phyloP scores from a whole-genome alignment of 1,139 yeast species.

The Eremothecium sinecaudum region DNA sequence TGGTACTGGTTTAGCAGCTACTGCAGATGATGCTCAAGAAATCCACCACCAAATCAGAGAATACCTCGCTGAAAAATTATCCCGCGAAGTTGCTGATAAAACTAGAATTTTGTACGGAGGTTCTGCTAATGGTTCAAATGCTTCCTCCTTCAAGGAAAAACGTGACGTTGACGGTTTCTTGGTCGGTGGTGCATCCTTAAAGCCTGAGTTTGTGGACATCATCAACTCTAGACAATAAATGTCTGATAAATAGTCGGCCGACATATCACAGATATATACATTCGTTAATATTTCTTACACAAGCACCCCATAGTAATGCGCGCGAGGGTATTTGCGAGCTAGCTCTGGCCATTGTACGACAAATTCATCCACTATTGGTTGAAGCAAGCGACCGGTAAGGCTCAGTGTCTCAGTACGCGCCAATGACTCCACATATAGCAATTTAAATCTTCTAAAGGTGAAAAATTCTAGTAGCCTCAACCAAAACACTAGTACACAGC shows the following conservation, averaged over 20 bases:
- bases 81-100: conserved; percentile 63
- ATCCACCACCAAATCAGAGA: conserved; percentile 86
- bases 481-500: conserved; percentile 57
- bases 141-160: conserved; percentile 83
- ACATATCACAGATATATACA: conserved; percentile 1
- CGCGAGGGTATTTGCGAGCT: conserved; percentile 43
- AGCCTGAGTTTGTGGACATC: conserved; percentile 95
- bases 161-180: conserved; percentile 95
- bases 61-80: conserved; percentile 68
- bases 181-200: conserved; percentile 98
- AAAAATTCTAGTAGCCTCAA: conserved; percentile 45
- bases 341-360: conserved; percentile 87
- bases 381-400: conserved; percentile 59
- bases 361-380: conserved; percentile 66
- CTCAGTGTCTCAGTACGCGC: conserved; percentile 77
- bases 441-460: conserved; percentile 42
- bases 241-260: not conserved
- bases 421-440: conserved; percentile 76
- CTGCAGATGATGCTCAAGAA: conserved; percentile 94
- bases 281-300: conserved; percentile 30
- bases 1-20: conserved; percentile 99
- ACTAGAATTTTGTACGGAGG: conserved; percentile 97
- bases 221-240: conserved; percentile 78
- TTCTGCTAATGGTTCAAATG: conserved; percentile 93
- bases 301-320: conserved; percentile 71